Base-by-base conservation (phyloP, 1,284 basidiomycete species). In the Acaromyces ingoldii region DNA sequence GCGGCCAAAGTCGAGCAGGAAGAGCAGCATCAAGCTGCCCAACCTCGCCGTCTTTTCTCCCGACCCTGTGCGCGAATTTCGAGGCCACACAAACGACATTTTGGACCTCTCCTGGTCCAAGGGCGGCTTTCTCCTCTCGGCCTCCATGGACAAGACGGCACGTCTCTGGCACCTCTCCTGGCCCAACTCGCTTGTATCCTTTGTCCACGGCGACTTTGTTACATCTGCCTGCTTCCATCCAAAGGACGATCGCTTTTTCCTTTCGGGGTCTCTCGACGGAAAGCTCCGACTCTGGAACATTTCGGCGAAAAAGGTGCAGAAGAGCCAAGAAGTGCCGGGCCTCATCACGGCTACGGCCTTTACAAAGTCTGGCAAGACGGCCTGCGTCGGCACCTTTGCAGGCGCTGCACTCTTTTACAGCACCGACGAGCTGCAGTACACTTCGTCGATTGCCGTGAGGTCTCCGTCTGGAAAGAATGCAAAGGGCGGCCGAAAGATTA, bases 111-210 rank as follows among this genome's bases (percentile, higher is more conserved):
- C 66, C 17, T 78, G 77, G 77, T 75, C 71, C 57, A 78, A 77
- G 64, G 76, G 76, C 63, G 72, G 74, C 57, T 78, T 78, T 51
- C 61, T 78, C 7, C 62, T 77, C 15, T 69, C 66, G 6, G 69
- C 70, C n/a, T 66, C 66, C 39, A 77, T 75, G 70, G 77, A 78
- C 58, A 76, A 76, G 67, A 77, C 75, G 1, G 77, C 75, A 0
- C 55, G 72, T 31, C 58, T 78, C 11, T 78, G 76, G 76, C 77
- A 78, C 55, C 58, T 76, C 3, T 65, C 70, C 15, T 56, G 72
- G 6, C 46, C 46, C 13, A 72, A 72, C 22, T 76, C 74, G 49
- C 58, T 78, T 4, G 72, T 75, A 49, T 69, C 72, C 0, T 78
- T 77, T 53, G 58, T 68, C 49, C 77, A 77, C 34, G 62, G 70